Evolutionary conservation across 495 filamentous ascomycete species (phyloP), one percentile per base, ranked within the genome.

Genomic region (Friedmanniomyces simplex): DNA sequence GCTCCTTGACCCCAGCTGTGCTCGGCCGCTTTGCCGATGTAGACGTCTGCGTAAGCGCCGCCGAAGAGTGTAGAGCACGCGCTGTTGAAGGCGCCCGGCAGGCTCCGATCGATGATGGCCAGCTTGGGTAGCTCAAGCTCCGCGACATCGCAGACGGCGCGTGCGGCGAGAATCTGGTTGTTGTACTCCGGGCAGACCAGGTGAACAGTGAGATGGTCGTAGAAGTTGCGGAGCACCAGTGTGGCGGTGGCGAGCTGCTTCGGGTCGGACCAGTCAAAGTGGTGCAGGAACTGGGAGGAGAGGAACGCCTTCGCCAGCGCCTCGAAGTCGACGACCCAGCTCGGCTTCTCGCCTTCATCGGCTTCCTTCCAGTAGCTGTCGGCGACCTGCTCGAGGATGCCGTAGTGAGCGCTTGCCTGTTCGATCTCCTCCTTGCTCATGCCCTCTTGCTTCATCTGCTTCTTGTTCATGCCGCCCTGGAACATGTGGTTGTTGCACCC

Each of bases 191-290:
- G 85, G 60, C 88, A 94, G 14, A 95, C 93, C 37, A 86, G 76
- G 63, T 96, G 91, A 54, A 79, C 78, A 12, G 89, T 74, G 10
- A 96, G 76, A 63, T 96, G 97, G 61, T 89, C 89, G 56, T 95
- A 79, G 69, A 96, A 96, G 69, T 93, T 95, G 50, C 78, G 79
- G 47, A 96, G 74, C 4, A 93, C 80, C 16, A 74, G 71, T 13
- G 79, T 77, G 13, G 73, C 75, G 18, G 75, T 56, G 50, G 78
- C 74, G 55, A 88, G 67, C 45, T 73, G 69, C 0, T 74, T 67
- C 51, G 76, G 72, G 11, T 66, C 50, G 13, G 75, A 67, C 6
- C 77, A 71, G 43, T 73, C 69, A 64, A 75, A 79, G 47, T 65
- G 63, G 4, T 55, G 58, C 6, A 76, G 72, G 59, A 76, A 74